Percentiles rank a stretch among this genome's conserved stretches.
Evolutionary conservation across 805 yeast species (phyloP).

Genomic region (Ogataea nonfermentans): DNA sequence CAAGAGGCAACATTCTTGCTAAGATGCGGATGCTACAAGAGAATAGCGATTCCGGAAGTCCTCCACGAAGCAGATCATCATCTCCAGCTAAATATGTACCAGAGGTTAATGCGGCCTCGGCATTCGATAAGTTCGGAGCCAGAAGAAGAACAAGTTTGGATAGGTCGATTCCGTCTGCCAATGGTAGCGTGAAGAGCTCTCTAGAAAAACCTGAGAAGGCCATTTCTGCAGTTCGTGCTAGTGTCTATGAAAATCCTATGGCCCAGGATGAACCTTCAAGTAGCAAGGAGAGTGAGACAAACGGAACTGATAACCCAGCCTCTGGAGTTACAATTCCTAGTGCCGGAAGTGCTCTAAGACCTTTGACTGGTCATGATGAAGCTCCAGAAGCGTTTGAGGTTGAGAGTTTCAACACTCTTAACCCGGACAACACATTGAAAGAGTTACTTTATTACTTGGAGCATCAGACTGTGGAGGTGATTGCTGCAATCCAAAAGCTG

Average conservation of each 20-base stretch:
- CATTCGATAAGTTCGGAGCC: slow-evolving; percentile 33
- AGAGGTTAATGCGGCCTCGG: slow-evolving; percentile 18
- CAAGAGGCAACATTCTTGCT: slow-evolving; percentile 24
- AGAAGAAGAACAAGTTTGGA: slow-evolving; percentile 24
- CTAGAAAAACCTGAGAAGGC: slow-evolving; percentile 2
- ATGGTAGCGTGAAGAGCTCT: slow-evolving; percentile 2
- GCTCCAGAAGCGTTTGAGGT: slow-evolving; percentile 49
- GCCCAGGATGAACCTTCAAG: slow-evolving; percentile 6
- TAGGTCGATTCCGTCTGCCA: slow-evolving; percentile 5
- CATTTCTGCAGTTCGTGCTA: not conserved
- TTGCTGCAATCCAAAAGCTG: slow-evolving; percentile 81
- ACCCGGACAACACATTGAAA: slow-evolving; percentile 84
- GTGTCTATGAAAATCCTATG: slow-evolving; percentile 14
- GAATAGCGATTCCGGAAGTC: slow-evolving; percentile 8
- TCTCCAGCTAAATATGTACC: slow-evolving; percentile 21
- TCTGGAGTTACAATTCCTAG: slow-evolving; percentile 23
- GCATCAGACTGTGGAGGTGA: slow-evolving; percentile 90
- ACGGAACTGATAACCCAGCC: slow-evolving; percentile 6
- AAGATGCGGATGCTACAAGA: slow-evolving; percentile 30
- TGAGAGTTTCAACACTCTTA: slow-evolving; percentile 74
- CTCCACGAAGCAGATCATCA: slow-evolving; percentile 17
- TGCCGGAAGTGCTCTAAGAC: slow-evolving; percentile 23
- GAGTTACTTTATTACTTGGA: slow-evolving; percentile 83
- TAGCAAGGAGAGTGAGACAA: not conserved
- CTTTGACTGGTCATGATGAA: slow-evolving; percentile 14